Conservation (phyloP, 495 filamentous ascomycete genomes). For the Aspergillus baeticus region DNA sequence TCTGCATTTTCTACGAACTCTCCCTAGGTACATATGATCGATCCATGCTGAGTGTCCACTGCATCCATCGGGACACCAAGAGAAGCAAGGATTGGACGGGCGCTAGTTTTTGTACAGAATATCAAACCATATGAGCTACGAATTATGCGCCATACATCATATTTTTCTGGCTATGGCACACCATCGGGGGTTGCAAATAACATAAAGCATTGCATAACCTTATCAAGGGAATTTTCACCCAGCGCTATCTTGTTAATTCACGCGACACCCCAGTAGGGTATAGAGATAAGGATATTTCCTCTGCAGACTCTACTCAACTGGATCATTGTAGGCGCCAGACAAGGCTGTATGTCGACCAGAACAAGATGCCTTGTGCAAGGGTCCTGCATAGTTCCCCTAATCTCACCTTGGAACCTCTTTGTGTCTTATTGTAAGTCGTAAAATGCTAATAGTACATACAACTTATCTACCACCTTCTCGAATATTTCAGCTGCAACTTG, state of each 20-base stretch:
- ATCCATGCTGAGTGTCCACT: not conserved
- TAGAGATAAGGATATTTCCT: not conserved
- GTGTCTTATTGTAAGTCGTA: too few relatives aligned
- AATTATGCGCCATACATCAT: not conserved
- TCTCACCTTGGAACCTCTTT: too few relatives aligned
- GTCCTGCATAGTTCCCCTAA: too few relatives aligned
- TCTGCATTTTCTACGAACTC: not conserved
- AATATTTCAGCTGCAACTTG: too few relatives aligned
- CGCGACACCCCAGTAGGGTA: not conserved
- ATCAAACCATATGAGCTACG: not conserved
- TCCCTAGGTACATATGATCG: not conserved
- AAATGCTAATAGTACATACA: too few relatives aligned
- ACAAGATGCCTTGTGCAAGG: too few relatives aligned
- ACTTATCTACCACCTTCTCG: too few relatives aligned
- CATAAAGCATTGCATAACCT: not conserved
- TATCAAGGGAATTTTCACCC: not conserved
- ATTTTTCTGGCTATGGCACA: not conserved
- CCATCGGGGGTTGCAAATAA: not conserved
- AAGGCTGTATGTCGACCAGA: too few relatives aligned
- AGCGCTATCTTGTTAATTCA: not conserved
- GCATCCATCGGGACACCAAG: not conserved
- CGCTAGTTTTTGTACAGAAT: not conserved
- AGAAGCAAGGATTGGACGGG: not conserved
- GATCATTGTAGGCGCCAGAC: too few relatives aligned
- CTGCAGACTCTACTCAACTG: too few relatives aligned